phyloP scores from a whole-genome alignment of 805 yeast genomes.

The Candida michaelii region DNA sequence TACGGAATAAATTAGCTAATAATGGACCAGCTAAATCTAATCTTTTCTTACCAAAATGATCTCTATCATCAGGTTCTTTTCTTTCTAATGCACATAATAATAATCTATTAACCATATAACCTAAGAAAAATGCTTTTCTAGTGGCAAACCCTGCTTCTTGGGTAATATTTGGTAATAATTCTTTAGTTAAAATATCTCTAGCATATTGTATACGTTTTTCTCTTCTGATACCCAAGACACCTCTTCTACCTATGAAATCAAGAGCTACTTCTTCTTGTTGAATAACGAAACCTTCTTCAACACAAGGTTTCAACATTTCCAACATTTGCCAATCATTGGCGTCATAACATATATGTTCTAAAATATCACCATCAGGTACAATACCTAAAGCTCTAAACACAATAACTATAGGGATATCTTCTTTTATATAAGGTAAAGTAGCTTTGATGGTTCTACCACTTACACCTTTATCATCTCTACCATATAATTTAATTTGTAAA shows the following conservation, averaged over 20 bases:
- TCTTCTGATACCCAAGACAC: constrained; percentile 91
- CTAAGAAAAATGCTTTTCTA: constrained; percentile 94
- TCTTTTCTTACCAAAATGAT: constrained; percentile 98
- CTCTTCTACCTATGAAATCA: constrained; percentile 98
- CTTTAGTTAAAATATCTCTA: constrained; percentile 93
- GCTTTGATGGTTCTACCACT: constrained; percentile 87
- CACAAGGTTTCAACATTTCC: constrained; percentile 98
- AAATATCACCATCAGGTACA: constrained; percentile 97
- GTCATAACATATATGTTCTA: constrained; percentile 97
- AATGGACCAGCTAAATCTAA: constrained; percentile 98
- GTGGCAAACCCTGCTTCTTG: constrained; percentile 97
- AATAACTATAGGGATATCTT: constrained; percentile 94
- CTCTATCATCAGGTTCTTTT: constrained; percentile 98
- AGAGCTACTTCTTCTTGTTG: constrained; percentile 98
- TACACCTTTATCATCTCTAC: constrained; percentile 71
- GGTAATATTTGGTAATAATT: constrained; percentile 93
- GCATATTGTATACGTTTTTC: constrained; percentile 99
- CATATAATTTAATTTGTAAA: constrained; percentile 88
- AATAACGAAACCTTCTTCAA: constrained; percentile 97
- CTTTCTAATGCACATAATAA: constrained; percentile 94
- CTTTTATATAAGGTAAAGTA: constrained; percentile 92
- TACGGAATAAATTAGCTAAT: constrained; percentile 91
- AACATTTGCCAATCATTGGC: constrained; percentile 99
- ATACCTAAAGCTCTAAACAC: constrained; percentile 98
- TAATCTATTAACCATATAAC: constrained; percentile 96